Conservation (phyloP, 768 basidiomycete genomes). For the Rhizopogon rudus region DNA sequence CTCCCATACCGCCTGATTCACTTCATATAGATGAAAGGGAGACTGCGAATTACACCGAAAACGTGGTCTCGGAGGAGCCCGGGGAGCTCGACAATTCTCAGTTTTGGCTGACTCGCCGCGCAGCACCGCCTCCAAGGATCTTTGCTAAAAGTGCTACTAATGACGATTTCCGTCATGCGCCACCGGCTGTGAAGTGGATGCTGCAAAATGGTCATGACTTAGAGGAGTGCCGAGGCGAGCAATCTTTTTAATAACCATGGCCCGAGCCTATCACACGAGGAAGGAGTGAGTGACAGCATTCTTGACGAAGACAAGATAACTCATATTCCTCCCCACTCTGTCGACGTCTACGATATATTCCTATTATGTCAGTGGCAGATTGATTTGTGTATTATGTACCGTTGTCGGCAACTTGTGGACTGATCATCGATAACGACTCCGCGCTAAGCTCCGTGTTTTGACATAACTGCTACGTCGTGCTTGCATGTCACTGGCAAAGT, state of each 20-base stretch:
- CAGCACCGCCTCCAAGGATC: background rate
- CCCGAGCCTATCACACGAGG: no score
- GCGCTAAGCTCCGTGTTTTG: no score
- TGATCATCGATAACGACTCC: no score
- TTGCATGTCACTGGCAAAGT: no score
- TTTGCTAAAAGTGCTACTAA: background rate
- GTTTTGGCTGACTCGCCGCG: background rate
- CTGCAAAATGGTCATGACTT: background rate
- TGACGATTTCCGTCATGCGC: background rate
- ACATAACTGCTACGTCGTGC: no score
- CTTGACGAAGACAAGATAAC: no score
- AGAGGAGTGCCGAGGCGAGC: background rate
- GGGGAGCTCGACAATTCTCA: background rate
- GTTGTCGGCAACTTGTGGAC: no score
- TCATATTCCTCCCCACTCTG: no score
- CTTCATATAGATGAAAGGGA: background rate
- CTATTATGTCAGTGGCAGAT: no score
- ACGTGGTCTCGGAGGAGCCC: background rate
- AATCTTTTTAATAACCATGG: background rate
- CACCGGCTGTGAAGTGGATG: background rate
- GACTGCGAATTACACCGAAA: background rate
- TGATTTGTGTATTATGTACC: no score
- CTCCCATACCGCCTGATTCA: background rate
- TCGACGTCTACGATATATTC: no score
- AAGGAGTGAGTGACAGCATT: no score